phyloP scores from a whole-genome alignment of 768 basidiomycete genomes.

The Suillus tomentosus region DNA sequence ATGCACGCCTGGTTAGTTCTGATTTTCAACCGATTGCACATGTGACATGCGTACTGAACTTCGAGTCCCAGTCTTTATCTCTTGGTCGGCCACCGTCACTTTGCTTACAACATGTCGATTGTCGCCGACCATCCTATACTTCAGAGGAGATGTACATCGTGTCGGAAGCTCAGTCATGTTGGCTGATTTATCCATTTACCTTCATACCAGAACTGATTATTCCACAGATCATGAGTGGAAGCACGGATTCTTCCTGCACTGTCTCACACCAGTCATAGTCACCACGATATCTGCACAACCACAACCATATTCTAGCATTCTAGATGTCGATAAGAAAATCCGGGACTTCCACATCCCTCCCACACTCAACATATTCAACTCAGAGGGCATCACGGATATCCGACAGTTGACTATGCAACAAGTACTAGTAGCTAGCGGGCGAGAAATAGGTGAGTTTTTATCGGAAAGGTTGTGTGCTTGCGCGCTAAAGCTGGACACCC shows the following conservation, averaged over 20 bases:
- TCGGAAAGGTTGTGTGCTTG: constrained; percentile 18
- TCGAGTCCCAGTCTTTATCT: constrained; percentile 54
- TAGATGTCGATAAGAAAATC: constrained; percentile 54
- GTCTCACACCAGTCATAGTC: constrained; percentile 64
- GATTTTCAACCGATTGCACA: constrained; percentile 11
- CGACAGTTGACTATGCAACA: constrained; percentile 67
- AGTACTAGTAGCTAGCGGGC: constrained; percentile 58
- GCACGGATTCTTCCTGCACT: constrained; percentile 61
- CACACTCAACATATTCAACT: constrained; percentile 46
- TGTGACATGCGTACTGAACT: constrained; percentile 18
- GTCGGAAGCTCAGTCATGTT: constrained; percentile 32
- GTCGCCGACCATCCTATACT: constrained; percentile 41
- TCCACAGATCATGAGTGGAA: constrained; percentile 70
- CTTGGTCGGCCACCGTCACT: constrained; percentile 74
- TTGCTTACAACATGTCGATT: constrained; percentile 66
- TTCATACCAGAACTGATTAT: constrained; percentile 16
- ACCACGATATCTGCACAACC: constrained; percentile 53
- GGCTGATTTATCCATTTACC: constrained; percentile 16
- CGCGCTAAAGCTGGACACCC: constrained; percentile 11
- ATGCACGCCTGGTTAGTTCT: constrained; percentile 61
- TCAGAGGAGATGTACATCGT: constrained; percentile 33
- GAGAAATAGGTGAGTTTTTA: constrained; percentile 55
- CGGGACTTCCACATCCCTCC: constrained; percentile 58
- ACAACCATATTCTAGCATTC: constrained; percentile 52
- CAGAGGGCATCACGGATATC: constrained; percentile 38